Evolutionary conservation across 768 basidiomycete genomes (phyloP), one percentile per base, ranked within the genome.

Genomic region (Tricholoma bakamatsutake): DNA sequence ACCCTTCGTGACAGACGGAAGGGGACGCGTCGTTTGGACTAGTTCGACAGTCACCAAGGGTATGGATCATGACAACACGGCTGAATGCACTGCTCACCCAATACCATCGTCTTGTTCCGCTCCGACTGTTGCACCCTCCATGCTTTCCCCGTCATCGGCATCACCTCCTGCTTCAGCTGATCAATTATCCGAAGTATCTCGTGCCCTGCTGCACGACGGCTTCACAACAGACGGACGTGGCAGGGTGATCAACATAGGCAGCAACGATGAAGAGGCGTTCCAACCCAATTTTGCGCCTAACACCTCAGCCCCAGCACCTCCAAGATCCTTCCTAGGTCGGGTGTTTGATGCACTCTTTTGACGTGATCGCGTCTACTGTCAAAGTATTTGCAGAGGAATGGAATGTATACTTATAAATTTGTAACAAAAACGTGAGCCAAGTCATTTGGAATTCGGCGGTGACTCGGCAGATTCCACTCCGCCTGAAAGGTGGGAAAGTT

Each of bases 1-100:
- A 30, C 77, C 80, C 6, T 85, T 85, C 61, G 72, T 82, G 56
- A 85, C 84, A 12, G 84, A 86, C 65, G 84, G 84, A 27, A 74
- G 84, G 46, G 84, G 84, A 8, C 72, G 83, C 54, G 83, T 84
- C 18, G 79, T 85, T 15, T 75, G 76, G 67, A 77, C 71, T 9
- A 64, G 67, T 50, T 46, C 54, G 17, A 13, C 49, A 17, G 30
- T n/a, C 28, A 56, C 60, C 54, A 66, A 59, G 37, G 31, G 54
- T 30, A 58, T 50, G 15, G 62, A 62, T 48, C 27, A 53, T 21
- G 51, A 4, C 15, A 27, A 27, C 10, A 45, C 21, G 21, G 10
- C 11, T 24, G 21, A 45, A 27, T 24, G 24, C 24, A 45, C 43
- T 27, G 12, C 21, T 45, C 10, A 13, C 43, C 13, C 43, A 13